These are phyloP conservation scores for Phaeosphaeria sp. DNA, from an alignment of 2,329 filamentous ascomycete genomes.

Conservation along the genomic window DNA sequence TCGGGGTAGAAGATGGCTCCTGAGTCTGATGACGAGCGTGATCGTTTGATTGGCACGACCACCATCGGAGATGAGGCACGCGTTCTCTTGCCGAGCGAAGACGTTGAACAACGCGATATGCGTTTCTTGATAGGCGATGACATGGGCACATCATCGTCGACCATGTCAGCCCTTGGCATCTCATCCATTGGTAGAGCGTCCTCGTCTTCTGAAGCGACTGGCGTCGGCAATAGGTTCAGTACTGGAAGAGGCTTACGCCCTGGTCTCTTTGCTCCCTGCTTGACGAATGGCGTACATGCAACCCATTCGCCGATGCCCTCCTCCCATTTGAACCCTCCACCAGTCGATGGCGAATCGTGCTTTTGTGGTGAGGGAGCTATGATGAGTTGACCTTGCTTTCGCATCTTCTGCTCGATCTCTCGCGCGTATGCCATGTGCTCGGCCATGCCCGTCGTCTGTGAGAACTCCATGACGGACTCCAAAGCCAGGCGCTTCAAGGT, in stretches of 20 bases:
- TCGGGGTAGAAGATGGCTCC: conserved; percentile 24
- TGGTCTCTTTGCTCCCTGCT: conserved; percentile 22
- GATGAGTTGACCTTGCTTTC: conserved; percentile 32
- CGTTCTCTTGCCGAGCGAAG: conserved; percentile 31
- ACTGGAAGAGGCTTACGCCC: conserved; percentile 23
- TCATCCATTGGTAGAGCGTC: conserved; percentile 1
- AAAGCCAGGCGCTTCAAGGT: conserved; percentile 47
- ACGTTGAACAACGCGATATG: conserved; percentile 8
- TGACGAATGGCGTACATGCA: conserved; percentile 48
- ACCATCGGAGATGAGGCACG: conserved; percentile 35
- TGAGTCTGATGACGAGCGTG: conserved; percentile 19
- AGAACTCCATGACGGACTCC: conserved; percentile 47
- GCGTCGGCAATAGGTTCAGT: conserved; percentile 36
- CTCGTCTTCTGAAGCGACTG: conserved; percentile 31
- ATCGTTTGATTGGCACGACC: conserved; percentile 31
- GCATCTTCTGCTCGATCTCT: conserved; percentile 42
- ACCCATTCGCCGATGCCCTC: conserved; percentile 57
- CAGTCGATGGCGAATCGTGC: conserved; percentile 31
- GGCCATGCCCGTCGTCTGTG: conserved; percentile 33
- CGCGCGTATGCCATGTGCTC: conserved; percentile 38
- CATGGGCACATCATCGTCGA: conserved; percentile 25
- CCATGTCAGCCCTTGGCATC: too few relatives aligned
- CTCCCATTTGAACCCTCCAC: conserved; percentile 51
- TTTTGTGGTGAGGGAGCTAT: conserved; percentile 37
- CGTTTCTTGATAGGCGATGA: conserved; percentile 38